Percentiles rank a stretch among this genome's conserved stretches.
These are phyloP conservation scores for Seiridium cupressi DNA, from an alignment of 2,329 filamentous ascomycete genomes.

Conservation along the genomic window DNA sequence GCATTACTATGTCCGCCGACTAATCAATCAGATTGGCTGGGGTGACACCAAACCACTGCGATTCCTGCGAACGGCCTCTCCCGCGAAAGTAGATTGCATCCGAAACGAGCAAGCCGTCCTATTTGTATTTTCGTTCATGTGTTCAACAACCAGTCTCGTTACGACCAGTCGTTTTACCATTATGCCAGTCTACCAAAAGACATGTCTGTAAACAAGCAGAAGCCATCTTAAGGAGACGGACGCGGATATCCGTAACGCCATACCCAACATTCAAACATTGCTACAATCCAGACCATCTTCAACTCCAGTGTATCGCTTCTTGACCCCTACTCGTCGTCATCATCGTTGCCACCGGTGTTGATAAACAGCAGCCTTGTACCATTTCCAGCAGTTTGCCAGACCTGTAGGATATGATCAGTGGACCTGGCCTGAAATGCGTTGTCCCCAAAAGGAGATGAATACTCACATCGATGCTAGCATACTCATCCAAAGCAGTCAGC, in stretches of 20 bases:
- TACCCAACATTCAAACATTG: not conserved
- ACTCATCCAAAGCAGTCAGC: slow-evolving; percentile 82
- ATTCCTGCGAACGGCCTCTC: no score
- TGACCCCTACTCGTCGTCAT: slow-evolving; percentile 43
- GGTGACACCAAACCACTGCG: no score
- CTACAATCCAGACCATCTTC: not conserved
- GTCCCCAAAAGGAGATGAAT: slow-evolving; percentile 7
- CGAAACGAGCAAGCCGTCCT: no score
- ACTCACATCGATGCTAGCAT: slow-evolving; percentile 85
- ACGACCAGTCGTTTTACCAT: not conserved
- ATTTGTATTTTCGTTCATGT: no score
- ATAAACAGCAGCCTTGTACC: slow-evolving; percentile 72
- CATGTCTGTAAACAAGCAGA: not conserved
- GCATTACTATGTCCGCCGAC: not conserved
- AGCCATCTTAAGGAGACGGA: not conserved
- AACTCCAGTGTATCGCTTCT: not conserved
- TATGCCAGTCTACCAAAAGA: slow-evolving; percentile 1
- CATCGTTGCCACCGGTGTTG: slow-evolving; percentile 51
- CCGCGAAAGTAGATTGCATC: no score
- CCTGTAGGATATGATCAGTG: slow-evolving; percentile 48
- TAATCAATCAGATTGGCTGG: not conserved
- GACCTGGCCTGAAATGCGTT: not conserved
- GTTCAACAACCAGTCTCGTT: not conserved
- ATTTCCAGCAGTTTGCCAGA: slow-evolving; percentile 76
- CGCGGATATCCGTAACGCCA: slow-evolving; percentile 5